Evolutionary conservation across 768 basidiomycete species (phyloP).

Genomic region (Lactarius sp.): DNA sequence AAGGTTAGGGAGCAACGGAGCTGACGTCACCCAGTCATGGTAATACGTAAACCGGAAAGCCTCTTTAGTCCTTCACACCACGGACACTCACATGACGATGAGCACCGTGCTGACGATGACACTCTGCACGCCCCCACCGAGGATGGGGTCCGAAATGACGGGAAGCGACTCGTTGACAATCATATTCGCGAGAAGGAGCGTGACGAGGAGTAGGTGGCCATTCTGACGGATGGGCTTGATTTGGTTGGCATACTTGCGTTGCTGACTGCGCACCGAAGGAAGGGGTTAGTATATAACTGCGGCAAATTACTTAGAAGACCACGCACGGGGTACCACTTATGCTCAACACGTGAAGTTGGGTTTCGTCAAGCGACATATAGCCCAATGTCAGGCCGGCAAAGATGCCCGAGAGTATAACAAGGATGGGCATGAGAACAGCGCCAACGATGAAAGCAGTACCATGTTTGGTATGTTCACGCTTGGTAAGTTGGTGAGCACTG

Average conservation of each 20-base stretch:
- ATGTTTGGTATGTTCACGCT: constrained; percentile 30
- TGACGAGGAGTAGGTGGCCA: constrained; percentile 78
- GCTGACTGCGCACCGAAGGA: constrained; percentile 45
- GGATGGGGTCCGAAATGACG: constrained; percentile 71
- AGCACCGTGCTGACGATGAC: constrained; percentile 80
- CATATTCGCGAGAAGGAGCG: constrained; percentile 84
- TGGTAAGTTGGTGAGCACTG: constrained; percentile 29
- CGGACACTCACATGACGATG: constrained; percentile 72
- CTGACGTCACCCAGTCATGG: constrained; percentile 3
- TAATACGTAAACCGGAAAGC: not conserved
- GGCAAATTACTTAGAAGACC: constrained; percentile 5
- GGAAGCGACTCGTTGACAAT: constrained; percentile 87
- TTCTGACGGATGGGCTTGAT: constrained; percentile 85
- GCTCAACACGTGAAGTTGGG: constrained; percentile 82
- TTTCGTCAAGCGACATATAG: constrained; percentile 91
- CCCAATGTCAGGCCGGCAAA: constrained; percentile 92
- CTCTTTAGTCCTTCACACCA: not conserved
- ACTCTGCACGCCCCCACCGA: constrained; percentile 73
- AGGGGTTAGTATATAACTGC: constrained; percentile 14
- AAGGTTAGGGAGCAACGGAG: not conserved
- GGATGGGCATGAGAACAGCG: constrained; percentile 69
- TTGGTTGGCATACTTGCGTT: constrained; percentile 74
- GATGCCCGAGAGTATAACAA: constrained; percentile 76
- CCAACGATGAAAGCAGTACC: constrained; percentile 38
- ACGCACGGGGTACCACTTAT: constrained; percentile 80